Base-by-base conservation (phyloP, 306 rosid species). In the Purshia tridentata region DNA sequence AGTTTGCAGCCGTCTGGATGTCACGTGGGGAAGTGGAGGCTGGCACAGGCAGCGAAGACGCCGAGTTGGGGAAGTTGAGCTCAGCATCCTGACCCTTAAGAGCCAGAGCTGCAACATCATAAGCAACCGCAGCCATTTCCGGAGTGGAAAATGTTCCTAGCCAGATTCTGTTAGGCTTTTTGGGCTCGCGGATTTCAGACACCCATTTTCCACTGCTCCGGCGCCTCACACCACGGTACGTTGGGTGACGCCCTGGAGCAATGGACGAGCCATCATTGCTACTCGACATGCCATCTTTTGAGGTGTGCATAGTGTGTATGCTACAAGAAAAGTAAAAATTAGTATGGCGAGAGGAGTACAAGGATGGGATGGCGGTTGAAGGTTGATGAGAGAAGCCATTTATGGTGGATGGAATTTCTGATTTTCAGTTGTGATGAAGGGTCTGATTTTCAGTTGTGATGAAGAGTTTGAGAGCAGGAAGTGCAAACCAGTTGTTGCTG, bases 101-200 rank as follows among this genome's bases (percentile, higher is more conserved):
- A 45, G 96, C 93, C 44, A 91, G 90, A 0, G 97, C 96, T 0
- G 97, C 99, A 16, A 94, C 99, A 47, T 94, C 99, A 72, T 89
- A 94, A 6, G 97, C 99, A 12, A 87, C 81, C 14, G 99, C 99
- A 0, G 97, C 96, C 97, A 94, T 94, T 79, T 94, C 99, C 0
- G 99, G 91, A 0, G 95, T 86, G 14, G 89, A 65, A 65, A 88
- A 94, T 65, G 99, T 94, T 18, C 99, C 99, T 49, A 94, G 78
- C 99, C 99, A 94, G 48, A 94, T 94, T 59, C 81, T 85, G 42
- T 72, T 78, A 0, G 85, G 84, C 70, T 80, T 82, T 41, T 72
- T 74, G 0, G 86, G 90, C 81, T 86, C 88, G 0, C 90, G 70
- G 40, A 86, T 86, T 53, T 86, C 90, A 0, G 90, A 86, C 49